Conservation (phyloP, 2,329 filamentous ascomycete species). For the Fusarium aywerte region DNA sequence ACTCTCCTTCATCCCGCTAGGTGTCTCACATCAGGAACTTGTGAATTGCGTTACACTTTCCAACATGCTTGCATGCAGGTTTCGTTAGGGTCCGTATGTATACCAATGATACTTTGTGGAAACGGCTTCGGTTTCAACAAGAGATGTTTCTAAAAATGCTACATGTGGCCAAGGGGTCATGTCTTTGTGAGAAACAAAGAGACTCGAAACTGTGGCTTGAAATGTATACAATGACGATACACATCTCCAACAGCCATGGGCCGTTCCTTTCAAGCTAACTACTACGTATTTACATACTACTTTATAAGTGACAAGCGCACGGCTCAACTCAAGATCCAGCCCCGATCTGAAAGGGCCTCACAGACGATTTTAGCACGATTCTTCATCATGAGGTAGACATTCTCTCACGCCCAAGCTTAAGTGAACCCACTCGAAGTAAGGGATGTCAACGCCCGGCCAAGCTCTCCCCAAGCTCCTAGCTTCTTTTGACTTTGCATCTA, state of each 20-base stretch:
- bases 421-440: neutral
- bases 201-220: neutral
- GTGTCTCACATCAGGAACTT: neutral
- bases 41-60: neutral
- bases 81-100: too few species aligned
- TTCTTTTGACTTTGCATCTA: neutral
- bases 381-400: neutral
- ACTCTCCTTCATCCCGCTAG: too few species aligned
- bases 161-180: neutral
- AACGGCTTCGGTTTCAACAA: neutral
- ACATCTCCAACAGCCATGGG: neutral
- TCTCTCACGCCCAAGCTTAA: slow-evolving; percentile 12
- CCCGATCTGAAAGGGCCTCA: slow-evolving; percentile 11
- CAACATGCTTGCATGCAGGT: neutral
- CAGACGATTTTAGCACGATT: neutral
- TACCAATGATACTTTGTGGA: neutral
- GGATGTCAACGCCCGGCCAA: slow-evolving; percentile 4
- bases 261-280: slow-evolving; percentile 15
- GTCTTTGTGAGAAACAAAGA: slow-evolving; percentile 11
- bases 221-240: neutral
- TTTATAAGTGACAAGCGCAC: slow-evolving; percentile 5
- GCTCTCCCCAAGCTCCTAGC: neutral
- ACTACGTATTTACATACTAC: too few species aligned
- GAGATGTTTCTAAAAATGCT: neutral
- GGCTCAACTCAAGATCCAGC: slow-evolving; percentile 15